phyloP scores from a whole-genome alignment of 2,329 filamentous ascomycete species.

The Coniella vitis region DNA sequence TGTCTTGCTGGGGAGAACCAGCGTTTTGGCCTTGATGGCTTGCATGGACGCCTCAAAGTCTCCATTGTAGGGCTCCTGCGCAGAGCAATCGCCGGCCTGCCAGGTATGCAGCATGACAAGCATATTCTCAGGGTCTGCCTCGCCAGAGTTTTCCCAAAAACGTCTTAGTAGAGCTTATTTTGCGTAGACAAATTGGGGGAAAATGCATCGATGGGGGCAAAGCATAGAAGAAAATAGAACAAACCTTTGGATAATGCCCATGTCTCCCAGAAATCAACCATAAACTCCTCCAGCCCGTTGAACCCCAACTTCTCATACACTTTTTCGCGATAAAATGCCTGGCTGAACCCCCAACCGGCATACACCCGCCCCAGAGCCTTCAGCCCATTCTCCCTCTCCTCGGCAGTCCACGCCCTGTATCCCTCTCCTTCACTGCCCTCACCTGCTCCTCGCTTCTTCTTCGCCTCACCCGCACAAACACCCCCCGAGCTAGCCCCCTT shows the following conservation, averaged over 20 bases:
- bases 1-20: conserved; percentile 65
- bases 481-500: conserved; percentile 25
- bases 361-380: conserved; percentile 71
- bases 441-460: neutral
- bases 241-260: conserved; percentile 45
- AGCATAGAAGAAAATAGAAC: neutral
- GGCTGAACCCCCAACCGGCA: conserved; percentile 75
- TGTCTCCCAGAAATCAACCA: conserved; percentile 68
- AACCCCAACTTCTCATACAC: conserved; percentile 62
- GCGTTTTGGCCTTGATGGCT: conserved; percentile 62
- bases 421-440: neutral
- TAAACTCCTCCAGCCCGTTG: conserved; percentile 64
- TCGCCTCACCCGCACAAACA: conserved; percentile 9
- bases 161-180: too few relatives aligned
- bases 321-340: conserved; percentile 68
- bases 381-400: conserved; percentile 35
- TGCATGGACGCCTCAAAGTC: conserved; percentile 60
- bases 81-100: conserved; percentile 66
- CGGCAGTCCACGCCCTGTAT: conserved; percentile 14
- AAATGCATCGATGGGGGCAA: neutral
- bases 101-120: conserved; percentile 58
- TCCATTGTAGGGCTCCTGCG: conserved; percentile 61
- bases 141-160: neutral
- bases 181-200: neutral
- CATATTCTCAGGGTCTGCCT: conserved; percentile 29